phyloP scores from a whole-genome alignment of 257 asterid genomes.

The Solanum clarkiae region DNA sequence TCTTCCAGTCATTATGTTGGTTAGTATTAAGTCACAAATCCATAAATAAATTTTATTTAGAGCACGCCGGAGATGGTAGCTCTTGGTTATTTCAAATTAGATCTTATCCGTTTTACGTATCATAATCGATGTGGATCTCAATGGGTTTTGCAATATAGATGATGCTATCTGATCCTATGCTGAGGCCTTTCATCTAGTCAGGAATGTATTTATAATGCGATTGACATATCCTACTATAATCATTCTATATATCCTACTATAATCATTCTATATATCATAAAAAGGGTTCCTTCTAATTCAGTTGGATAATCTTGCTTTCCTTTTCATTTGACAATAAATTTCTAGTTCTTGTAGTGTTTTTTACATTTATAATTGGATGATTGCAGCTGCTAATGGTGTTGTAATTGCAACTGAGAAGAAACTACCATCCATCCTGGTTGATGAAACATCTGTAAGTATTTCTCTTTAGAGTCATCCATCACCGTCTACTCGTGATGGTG shows the following conservation, averaged over 20 bases:
- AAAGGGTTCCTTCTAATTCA: not conserved
- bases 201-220: not conserved
- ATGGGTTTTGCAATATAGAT: not conserved
- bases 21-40: not conserved
- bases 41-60: not conserved
- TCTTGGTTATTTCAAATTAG: not conserved
- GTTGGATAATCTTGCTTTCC: not conserved
- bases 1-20: not conserved
- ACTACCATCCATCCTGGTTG: constrained; percentile 92
- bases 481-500: not conserved
- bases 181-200: not conserved
- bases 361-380: not conserved
- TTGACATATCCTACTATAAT: not conserved
- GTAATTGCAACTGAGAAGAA: constrained; percentile 99
- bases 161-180: not conserved
- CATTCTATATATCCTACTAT: not conserved
- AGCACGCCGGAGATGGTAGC: not conserved
- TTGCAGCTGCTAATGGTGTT: constrained; percentile 97
- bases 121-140: not conserved
- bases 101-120: not conserved
- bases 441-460: constrained; percentile 85
- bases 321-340: not conserved
- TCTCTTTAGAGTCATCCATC: not conserved
- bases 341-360: not conserved
- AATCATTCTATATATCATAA: not conserved